A percentile compares a stretch with the other conserved stretches of the same genome.
These are phyloP conservation scores for Ichthyophthirius multifiliis DNA, from an alignment of 169 alveolate species.

Conservation along the genomic window DNA sequence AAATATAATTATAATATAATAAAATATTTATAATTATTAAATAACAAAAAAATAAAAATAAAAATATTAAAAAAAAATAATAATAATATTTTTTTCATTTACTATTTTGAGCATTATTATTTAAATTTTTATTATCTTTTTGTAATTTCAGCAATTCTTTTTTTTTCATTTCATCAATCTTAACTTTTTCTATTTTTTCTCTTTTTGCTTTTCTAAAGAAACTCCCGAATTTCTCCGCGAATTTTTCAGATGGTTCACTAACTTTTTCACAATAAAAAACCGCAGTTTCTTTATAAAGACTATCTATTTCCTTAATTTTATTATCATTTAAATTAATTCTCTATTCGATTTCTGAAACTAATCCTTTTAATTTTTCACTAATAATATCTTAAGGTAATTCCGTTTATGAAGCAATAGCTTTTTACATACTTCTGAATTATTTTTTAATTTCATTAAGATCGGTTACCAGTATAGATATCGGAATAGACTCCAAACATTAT, in stretches of 20 bases:
- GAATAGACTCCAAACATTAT: neutral
- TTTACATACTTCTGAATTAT: slow-evolving; percentile 13
- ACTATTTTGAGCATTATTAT: too few species aligned
- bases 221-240: slow-evolving; percentile 7
- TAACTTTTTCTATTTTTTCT: neutral
- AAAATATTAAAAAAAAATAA: too few species aligned
- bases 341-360: neutral
- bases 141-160: too few species aligned
- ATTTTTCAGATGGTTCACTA: slow-evolving; percentile 24
- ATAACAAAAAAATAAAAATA: too few species aligned
- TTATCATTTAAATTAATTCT: slow-evolving; percentile 10
- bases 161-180: neutral
- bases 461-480: neutral
- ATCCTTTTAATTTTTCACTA: neutral
- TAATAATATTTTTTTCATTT: too few species aligned
- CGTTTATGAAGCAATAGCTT: slow-evolving; percentile 10
- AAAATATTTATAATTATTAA: too few species aligned
- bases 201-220: neutral
- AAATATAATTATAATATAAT: too few species aligned
- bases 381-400: slow-evolving; percentile 31
- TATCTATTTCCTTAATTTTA: neutral
- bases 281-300: neutral
- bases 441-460: slow-evolving; percentile 37
- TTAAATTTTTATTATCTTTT: too few species aligned
- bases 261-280: slow-evolving; percentile 20